These are phyloP conservation scores for Mortierella sp. DNA, from an alignment of 371 early-diverging fungal species.

Conservation along the genomic window DNA sequence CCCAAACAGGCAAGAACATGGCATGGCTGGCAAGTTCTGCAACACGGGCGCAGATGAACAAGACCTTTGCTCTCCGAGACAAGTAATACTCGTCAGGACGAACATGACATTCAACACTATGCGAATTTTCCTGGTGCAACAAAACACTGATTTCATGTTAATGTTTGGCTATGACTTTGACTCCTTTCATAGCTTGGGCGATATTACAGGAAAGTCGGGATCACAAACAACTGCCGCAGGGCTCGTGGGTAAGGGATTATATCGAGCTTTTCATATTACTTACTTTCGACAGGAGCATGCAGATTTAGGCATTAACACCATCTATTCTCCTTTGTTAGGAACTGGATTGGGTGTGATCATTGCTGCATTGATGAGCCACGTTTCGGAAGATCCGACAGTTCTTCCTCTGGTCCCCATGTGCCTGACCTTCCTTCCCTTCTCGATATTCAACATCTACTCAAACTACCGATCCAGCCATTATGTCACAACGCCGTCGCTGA, in stretches of 20 bases:
- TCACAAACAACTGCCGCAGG: slow-evolving; percentile 85
- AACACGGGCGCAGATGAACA: slow-evolving; percentile 79
- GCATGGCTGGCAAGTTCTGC: slow-evolving; percentile 83
- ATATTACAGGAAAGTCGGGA: slow-evolving; percentile 82
- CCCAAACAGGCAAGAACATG: slow-evolving; percentile 75
- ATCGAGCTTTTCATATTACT: neutral
- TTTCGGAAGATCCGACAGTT: slow-evolving; percentile 38
- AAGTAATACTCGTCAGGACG: slow-evolving; percentile 56
- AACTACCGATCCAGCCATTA: slow-evolving; percentile 64
- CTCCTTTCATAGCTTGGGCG: slow-evolving; percentile 66
- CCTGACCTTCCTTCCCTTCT: slow-evolving; percentile 63
- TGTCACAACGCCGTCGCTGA: slow-evolving; percentile 66
- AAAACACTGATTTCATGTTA: neutral
- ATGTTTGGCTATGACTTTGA: neutral
- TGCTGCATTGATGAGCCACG: slow-evolving; percentile 55
- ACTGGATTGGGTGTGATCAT: slow-evolving; percentile 63
- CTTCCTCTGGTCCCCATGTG: slow-evolving; percentile 56
- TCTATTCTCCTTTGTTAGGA: slow-evolving; percentile 23
- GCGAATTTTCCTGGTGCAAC: too few relatives aligned
- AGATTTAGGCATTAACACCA: neutral
- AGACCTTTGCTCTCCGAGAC: slow-evolving; percentile 70
- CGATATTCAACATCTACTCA: slow-evolving; percentile 62
- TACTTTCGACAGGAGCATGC: neutral
- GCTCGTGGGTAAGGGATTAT: slow-evolving; percentile 67
- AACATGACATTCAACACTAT: neutral